Conservation (phyloP, 139 green algal genomes). For the Chlamydomonas eustigma region DNA sequence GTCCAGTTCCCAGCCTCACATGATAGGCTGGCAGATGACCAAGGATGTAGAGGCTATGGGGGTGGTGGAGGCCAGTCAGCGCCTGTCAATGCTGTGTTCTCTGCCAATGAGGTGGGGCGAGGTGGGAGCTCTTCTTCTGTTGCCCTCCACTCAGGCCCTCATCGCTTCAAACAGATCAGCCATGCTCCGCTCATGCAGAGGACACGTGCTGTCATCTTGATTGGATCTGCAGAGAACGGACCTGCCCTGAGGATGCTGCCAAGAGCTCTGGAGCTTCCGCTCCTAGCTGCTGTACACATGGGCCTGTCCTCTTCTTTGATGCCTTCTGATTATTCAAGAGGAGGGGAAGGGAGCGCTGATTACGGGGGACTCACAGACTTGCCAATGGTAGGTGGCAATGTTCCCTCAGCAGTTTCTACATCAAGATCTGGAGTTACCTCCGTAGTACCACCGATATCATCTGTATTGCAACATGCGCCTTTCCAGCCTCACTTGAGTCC, state of each 20-base stretch:
- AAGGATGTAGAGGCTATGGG: too few relatives aligned
- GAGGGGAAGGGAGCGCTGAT: not conserved
- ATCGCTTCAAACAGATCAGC: too few relatives aligned
- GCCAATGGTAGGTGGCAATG: not conserved
- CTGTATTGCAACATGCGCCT: not conserved
- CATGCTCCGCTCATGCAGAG: too few relatives aligned
- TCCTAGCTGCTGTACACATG: not conserved
- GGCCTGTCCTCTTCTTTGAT: not conserved
- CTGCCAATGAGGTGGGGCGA: too few relatives aligned
- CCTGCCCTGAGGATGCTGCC: constrained; percentile 2
- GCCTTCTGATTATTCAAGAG: not conserved
- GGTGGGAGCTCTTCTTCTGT: too few relatives aligned
- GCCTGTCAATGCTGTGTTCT: too few relatives aligned
- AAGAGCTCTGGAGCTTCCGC: not conserved
- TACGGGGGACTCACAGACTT: not conserved
- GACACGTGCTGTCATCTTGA: not conserved
- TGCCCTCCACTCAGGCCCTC: too few relatives aligned
- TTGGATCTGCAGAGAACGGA: constrained; percentile 3
- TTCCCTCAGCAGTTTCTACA: not conserved
- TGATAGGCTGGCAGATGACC: too few relatives aligned
- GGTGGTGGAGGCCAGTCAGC: too few relatives aligned
- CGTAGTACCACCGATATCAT: not conserved
- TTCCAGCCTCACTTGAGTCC: not conserved
- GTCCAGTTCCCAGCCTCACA: too few relatives aligned
- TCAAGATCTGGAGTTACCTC: too few relatives aligned